Base-by-base conservation (phyloP, 2,329 filamentous ascomycete species). In the Pezizomycotina sp. region DNA sequence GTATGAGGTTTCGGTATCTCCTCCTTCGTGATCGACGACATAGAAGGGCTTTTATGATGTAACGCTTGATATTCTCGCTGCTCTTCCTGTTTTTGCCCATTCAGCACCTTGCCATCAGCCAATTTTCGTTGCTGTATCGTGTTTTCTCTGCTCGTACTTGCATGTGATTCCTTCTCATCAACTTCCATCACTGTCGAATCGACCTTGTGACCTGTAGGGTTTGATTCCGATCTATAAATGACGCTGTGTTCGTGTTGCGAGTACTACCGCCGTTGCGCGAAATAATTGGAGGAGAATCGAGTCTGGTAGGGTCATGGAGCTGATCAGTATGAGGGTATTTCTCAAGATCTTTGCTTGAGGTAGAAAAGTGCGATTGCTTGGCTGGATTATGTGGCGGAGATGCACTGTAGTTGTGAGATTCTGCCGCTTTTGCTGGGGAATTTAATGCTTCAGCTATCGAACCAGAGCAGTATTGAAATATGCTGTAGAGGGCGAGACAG, bases 321-420 rank as follows among this genome's bases (percentile, higher is more conserved):
- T 38, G 34, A 25, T 43, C 41, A 7, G 41, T 59, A 24, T 57
- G 57, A 4, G 60, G 58, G 45, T 59, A 63, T 7, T 58, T 59
- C 44, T 63, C 58, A 4, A 65, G 55, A 42, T 67, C 64, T 45
- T 61, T 62, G 41, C 61, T 61, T 48, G 61, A 65, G 2, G 62
- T 65, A 14, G 62, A 64, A 47, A 66, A 66, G 14, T 58, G 65
- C 19, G 61, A 63, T 43, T 44, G 41, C 16, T 65, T 61, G 31
- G 65, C 56, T 1, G 63, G 60, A 16, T 61, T 55, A 31, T 58
- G 56, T 34, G 58, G 56, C 32, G 55, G 53, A 20, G 50, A 45
- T 22, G 38, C 48, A 23, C 31, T 27, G 30, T 47, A 27, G 25
- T 44, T 44, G 18, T 27, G 22, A 20, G 37, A n/a, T 20, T 12